phyloP scores from a whole-genome alignment of 179 eudicot genomes.

The Gypsophila paniculata region DNA sequence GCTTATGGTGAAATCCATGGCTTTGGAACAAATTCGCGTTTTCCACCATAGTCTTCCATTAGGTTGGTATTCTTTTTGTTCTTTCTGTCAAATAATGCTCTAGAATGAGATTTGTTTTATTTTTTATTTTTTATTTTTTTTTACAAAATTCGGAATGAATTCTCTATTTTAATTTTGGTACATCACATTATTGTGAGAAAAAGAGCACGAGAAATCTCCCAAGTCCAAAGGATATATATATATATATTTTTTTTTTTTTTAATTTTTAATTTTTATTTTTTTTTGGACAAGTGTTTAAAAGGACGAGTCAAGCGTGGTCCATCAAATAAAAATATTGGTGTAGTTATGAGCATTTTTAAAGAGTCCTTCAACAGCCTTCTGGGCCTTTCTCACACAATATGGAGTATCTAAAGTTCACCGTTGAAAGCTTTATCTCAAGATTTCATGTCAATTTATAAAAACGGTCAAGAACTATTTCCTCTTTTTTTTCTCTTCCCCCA shows the following conservation, averaged over 20 bases:
- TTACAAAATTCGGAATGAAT: too few relatives aligned
- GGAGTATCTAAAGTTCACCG: background rate
- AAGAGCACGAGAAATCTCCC: too few relatives aligned
- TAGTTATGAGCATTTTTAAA: background rate
- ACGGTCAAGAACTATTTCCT: background rate
- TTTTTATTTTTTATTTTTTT: too few relatives aligned
- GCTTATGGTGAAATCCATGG: constrained; percentile 95
- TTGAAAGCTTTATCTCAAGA: background rate
- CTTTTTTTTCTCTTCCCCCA: too few relatives aligned
- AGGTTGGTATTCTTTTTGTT: constrained; percentile 42
- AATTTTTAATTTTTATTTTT: too few relatives aligned
- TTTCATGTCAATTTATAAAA: background rate
- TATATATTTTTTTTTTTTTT: too few relatives aligned
- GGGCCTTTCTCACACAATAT: background rate
- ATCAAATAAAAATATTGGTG: background rate
- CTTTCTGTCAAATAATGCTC: background rate
- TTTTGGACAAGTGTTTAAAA: too few relatives aligned
- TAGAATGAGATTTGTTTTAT: background rate
- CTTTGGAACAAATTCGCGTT: constrained; percentile 92
- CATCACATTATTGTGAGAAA: too few relatives aligned
- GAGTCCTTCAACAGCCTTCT: background rate
- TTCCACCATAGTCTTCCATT: constrained; percentile 77
- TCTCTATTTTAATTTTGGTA: too few relatives aligned
- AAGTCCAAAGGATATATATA: too few relatives aligned
- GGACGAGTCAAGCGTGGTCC: too few relatives aligned